phyloP scores from a whole-genome alignment of 169 alveolate genomes.

The Cryptosporidium tyzzeri region DNA sequence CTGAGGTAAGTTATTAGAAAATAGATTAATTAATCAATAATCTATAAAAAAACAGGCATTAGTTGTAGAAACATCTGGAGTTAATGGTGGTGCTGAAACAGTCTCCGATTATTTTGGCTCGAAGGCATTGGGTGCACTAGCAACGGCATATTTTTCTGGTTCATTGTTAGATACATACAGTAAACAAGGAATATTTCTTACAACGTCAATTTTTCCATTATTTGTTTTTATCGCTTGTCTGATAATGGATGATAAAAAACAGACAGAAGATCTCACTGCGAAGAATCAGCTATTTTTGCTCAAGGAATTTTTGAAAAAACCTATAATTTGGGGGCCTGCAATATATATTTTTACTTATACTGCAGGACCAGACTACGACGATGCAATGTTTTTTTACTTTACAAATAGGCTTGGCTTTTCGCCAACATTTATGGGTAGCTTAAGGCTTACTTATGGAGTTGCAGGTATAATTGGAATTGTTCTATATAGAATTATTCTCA shows the following conservation, averaged over 20 bases:
- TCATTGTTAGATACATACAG: conserved; percentile 87
- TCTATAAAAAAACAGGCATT: conserved; percentile 48
- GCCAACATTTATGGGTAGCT: conserved; percentile 94
- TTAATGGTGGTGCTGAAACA: conserved; percentile 82
- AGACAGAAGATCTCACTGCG: conserved; percentile 79
- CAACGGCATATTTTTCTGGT: conserved; percentile 95
- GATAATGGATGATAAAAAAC: conserved; percentile 86
- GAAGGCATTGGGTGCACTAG: conserved; percentile 89
- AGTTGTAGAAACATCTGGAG: conserved; percentile 69
- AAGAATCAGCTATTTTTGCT: conserved; percentile 84
- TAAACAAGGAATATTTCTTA: conserved; percentile 87
- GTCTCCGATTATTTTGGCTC: conserved; percentile 92
- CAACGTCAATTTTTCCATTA: conserved; percentile 91
- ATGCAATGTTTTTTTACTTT: conserved; percentile 94
- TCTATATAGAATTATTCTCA: conserved; percentile 88
- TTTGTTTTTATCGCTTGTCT: conserved; percentile 85
- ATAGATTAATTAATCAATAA: background rate
- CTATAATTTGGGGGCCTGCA: conserved; percentile 91
- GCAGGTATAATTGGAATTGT: conserved; percentile 93
- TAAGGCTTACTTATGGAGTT: conserved; percentile 91
- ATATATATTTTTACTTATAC: conserved; percentile 88
- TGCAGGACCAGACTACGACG: conserved; percentile 92
- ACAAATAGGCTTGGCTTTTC: conserved; percentile 92
- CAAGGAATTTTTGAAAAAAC: conserved; percentile 85
- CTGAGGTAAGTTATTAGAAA: conserved; percentile 82